Conservation (phyloP, 78 protist genomes). For the Pelomyxa schiedti region DNA sequence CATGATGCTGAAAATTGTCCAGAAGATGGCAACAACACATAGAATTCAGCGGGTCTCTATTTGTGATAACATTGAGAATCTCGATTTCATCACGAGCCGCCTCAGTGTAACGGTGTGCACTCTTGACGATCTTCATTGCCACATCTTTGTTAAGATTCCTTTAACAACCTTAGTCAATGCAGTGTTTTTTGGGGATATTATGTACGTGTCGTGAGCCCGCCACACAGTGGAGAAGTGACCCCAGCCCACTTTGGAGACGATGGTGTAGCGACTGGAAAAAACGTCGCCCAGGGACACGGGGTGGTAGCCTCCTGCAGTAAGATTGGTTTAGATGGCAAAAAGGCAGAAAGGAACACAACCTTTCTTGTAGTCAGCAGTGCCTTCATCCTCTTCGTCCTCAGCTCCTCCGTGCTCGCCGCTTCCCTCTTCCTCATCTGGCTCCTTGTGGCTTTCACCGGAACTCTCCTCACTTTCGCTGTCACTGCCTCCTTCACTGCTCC, state of each 20-base stretch:
- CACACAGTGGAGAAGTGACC: constrained; percentile 98
- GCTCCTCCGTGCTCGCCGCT: background rate
- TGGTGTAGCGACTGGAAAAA: constrained; percentile 57
- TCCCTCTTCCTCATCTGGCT: no score
- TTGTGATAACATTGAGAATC: constrained; percentile 19
- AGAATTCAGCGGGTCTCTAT: constrained; percentile 1
- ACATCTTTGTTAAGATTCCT: constrained; percentile 10
- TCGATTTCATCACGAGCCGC: constrained; percentile 80
- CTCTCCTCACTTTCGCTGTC: no score
- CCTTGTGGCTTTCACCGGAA: no score
- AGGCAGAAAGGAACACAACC: no score
- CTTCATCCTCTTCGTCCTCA: background rate
- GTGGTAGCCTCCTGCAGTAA: constrained; percentile 98
- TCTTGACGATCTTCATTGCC: constrained; percentile 77
- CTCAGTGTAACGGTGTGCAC: constrained; percentile 74
- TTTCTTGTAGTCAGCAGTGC: background rate
- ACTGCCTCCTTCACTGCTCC: no score
- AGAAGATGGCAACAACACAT: constrained; percentile 19
- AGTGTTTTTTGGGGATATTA: no score
- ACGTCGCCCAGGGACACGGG: constrained; percentile 74
- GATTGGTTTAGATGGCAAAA: no score
- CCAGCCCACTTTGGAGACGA: constrained; percentile 92
- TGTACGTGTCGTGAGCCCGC: constrained; percentile 66
- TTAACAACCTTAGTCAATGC: no score
- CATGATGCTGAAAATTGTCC: constrained; percentile 77